These are phyloP conservation scores for Carnegiea gigantea DNA, from an alignment of 179 eudicot genomes.

Conservation along the genomic window DNA sequence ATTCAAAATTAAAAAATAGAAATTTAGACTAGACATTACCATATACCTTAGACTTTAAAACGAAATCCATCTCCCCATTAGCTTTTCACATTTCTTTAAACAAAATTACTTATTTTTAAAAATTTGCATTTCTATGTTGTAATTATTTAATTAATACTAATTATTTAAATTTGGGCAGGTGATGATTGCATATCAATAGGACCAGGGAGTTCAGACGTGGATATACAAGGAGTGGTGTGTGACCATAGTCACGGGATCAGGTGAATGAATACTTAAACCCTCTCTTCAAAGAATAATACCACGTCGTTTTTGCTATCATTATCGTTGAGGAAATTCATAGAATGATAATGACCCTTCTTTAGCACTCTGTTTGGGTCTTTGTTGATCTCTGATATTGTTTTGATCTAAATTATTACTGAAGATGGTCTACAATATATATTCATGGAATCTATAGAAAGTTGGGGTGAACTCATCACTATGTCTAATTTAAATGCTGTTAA, in stretches of 20 bases:
- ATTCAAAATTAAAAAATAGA: no score
- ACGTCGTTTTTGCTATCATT: slow-evolving; percentile 7
- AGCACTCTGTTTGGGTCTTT: slow-evolving; percentile 11
- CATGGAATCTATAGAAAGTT: background rate
- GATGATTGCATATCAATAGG: slow-evolving; percentile 98
- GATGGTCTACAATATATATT: background rate
- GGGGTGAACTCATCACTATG: background rate
- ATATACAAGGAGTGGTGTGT: slow-evolving; percentile 78
- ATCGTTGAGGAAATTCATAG: slow-evolving; percentile 21
- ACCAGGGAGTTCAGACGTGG: slow-evolving; percentile 72
- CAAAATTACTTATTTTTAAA: no score
- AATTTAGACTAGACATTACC: no score
- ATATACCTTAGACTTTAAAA: no score
- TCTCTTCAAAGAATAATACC: slow-evolving; percentile 4
- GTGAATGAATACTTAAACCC: slow-evolving; percentile 28
- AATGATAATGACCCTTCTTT: slow-evolving; percentile 20
- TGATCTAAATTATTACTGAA: background rate
- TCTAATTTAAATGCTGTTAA: background rate
- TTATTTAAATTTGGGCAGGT: slow-evolving; percentile 35
- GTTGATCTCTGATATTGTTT: background rate
- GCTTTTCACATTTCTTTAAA: no score
- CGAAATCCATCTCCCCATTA: no score
- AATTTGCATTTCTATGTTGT: background rate
- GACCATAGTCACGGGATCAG: slow-evolving; percentile 97
- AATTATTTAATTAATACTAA: background rate